Percentiles rank a stretch among this genome's conserved stretches.
phyloP scores from a whole-genome alignment of 148 eudicot genomes.

The Euryodendron excelsum region DNA sequence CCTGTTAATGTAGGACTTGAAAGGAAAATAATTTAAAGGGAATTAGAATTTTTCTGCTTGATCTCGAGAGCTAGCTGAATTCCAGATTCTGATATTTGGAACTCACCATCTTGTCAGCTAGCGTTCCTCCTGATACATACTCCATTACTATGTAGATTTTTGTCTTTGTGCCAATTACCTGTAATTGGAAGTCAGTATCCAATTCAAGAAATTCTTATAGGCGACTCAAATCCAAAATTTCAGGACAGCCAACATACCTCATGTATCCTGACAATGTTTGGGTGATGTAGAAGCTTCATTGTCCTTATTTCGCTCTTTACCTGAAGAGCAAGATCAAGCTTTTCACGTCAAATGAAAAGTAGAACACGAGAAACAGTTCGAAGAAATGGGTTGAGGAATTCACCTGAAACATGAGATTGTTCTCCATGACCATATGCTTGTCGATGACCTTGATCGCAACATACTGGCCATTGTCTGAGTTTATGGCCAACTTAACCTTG shows the following conservation, averaged over 20 bases:
- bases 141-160: constrained; percentile 62
- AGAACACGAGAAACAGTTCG: background rate
- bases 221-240: background rate
- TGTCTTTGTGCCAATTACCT: constrained; percentile 59
- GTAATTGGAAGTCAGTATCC: background rate
- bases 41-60: background rate
- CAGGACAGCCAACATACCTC: constrained; percentile 25
- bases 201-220: background rate
- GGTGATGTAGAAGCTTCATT: constrained; percentile 58
- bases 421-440: constrained; percentile 41
- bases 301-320: constrained; percentile 52
- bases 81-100: background rate
- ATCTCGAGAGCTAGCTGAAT: background rate
- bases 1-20: constrained; percentile 35
- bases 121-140: constrained; percentile 50
- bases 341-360: background rate
- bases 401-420: constrained; percentile 52
- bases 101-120: constrained; percentile 52
- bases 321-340: constrained; percentile 25
- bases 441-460: constrained; percentile 64
- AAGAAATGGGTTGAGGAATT: background rate
- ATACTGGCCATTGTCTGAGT: constrained; percentile 27
- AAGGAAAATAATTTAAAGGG: background rate
- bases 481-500: constrained; percentile 47
- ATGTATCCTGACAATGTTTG: constrained; percentile 50